phyloP scores from a whole-genome alignment of 2,329 filamentous ascomycete genomes.

The Scytalidium sp. region DNA sequence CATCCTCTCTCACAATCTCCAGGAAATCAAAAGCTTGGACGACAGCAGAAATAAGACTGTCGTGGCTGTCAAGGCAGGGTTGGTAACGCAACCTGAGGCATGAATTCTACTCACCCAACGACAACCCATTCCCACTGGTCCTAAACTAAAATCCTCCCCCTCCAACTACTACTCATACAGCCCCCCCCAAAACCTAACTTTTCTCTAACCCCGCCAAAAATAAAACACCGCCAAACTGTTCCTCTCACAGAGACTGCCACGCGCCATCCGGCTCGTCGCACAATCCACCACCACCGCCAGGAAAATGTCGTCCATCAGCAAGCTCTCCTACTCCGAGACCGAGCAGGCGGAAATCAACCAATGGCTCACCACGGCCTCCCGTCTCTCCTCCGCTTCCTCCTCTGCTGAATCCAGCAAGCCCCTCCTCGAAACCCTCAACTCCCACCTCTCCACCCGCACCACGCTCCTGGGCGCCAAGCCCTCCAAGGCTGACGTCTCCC shows the following conservation, averaged over 20 bases:
- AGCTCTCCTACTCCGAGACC: slow-evolving; percentile 68
- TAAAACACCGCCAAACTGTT: slow-evolving; percentile 30
- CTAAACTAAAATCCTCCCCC: slow-evolving; percentile 1
- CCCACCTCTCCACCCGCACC: slow-evolving; percentile 82
- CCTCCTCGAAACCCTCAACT: slow-evolving; percentile 77
- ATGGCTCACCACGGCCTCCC: slow-evolving; percentile 78
- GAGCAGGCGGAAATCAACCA: slow-evolving; percentile 87
- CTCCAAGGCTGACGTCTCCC: slow-evolving; percentile 78
- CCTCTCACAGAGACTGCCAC: slow-evolving; percentile 20
- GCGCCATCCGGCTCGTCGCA: slow-evolving; percentile 19
- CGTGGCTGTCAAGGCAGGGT: no score
- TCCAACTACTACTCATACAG: slow-evolving; percentile 2
- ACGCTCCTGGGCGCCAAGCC: slow-evolving; percentile 89
- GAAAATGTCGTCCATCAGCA: slow-evolving; percentile 65
- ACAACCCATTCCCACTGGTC: not conserved
- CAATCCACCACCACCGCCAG: slow-evolving; percentile 40
- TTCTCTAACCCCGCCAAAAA: slow-evolving; percentile 5
- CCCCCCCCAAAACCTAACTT: slow-evolving; percentile 5
- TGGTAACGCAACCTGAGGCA: not conserved
- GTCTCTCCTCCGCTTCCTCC: slow-evolving; percentile 59
- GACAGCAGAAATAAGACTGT: no score
- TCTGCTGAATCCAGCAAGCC: slow-evolving; percentile 48
- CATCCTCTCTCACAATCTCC: no score
- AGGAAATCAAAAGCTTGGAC: no score
- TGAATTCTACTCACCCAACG: not conserved